Evolutionary conservation across 306 rosid species (phyloP).

Genomic region (Cucumis cinereus): DNA sequence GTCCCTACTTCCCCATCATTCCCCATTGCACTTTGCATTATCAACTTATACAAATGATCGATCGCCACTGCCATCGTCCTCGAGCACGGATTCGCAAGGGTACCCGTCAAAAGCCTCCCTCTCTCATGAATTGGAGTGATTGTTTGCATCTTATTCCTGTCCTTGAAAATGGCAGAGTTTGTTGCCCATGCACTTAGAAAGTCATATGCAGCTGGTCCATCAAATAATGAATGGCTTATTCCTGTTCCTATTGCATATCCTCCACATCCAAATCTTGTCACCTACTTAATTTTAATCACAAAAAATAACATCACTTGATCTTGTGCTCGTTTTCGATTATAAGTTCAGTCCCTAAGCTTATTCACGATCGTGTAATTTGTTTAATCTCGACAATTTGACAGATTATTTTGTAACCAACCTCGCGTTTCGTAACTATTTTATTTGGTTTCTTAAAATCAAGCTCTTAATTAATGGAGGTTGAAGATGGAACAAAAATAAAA

Average conservation of each 20-base stretch:
- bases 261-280: constrained; percentile 73
- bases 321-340: not conserved
- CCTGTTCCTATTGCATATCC: constrained; percentile 67
- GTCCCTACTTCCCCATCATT: constrained; percentile 7
- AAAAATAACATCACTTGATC: not conserved
- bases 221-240: constrained; percentile 61
- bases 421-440: too few species aligned
- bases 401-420: too few species aligned
- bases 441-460: too few species aligned
- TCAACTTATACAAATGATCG: constrained; percentile 47
- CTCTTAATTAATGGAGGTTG: too few species aligned
- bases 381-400: too few species aligned
- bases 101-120: constrained; percentile 19
- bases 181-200: constrained; percentile 67
- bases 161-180: constrained; percentile 28
- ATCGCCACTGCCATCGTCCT: constrained; percentile 39
- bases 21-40: constrained; percentile 34
- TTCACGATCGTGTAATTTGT: not conserved
- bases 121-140: constrained; percentile 50
- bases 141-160: too few species aligned
- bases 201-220: constrained; percentile 57
- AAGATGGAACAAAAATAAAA: too few species aligned
- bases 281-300: constrained; percentile 13
- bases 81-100: not conserved
- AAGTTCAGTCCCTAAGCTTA: too few species aligned